Evolutionary conservation across 2,329 filamentous ascomycete species (phyloP), one percentile per base, ranked within the genome.

Genomic region (Teratosphaeria destructans): DNA sequence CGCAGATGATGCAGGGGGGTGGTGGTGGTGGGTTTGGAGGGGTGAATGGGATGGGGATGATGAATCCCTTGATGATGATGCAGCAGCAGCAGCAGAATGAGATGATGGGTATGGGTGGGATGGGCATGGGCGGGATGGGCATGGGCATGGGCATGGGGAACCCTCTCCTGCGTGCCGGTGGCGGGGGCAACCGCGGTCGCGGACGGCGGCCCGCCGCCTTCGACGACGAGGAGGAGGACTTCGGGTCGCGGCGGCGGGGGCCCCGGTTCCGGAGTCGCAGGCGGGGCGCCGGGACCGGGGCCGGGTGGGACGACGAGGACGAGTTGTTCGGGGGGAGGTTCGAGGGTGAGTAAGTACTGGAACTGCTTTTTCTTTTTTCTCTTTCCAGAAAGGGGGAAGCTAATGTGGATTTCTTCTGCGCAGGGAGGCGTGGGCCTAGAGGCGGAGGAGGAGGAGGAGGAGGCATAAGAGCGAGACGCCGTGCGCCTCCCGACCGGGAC

Each of bases 291-390:
- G 56, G 26, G 14, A 47, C 10, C 10, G 56, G 26, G 29, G 32
- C 29, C 1, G 23, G 52, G 26, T 14, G 14, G 27, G n/a, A 52
- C 37, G 43, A 19, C 11, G 43, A 39, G 12, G 59, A 59, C 16
- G 54, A 59, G 19, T 57, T 61, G 23, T 49, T 43, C 34, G 54
- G 43, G 19, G 53, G 58, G 54, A 53, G 57, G 23, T 56, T 57
- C 32, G 49, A 59, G n/a, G 59, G 59, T 61, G 59, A 61, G 59
- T 61, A 61, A 61, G 59, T 61, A n/a, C 43, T 49, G 8, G 6
- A 1, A 16, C 37, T 39, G 11, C 43, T 49, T 49, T 49, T 19
- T 5, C 16, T 49, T 49, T n/a, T 23, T 5, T n/a, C 16, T 23
- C 8, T 49, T n/a, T 43, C 11, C 10, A 43, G 37, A 12, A 3